These are phyloP conservation scores for Globisporangium irregulare DNA, from an alignment of 352 stramenopile species.

Conservation along the genomic window DNA sequence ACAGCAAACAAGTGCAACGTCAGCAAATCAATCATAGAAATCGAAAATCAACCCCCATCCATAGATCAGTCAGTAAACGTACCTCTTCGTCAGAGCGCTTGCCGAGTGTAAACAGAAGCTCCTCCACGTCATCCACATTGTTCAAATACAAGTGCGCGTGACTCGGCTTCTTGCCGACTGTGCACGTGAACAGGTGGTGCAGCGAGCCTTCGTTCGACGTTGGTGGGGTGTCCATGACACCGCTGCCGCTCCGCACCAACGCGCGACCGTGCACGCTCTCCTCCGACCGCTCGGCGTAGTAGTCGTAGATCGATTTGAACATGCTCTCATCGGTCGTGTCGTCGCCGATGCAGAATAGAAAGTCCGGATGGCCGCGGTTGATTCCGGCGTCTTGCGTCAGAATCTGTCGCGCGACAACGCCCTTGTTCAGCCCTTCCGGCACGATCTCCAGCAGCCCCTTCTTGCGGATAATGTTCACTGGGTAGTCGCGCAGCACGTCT, in stretches of 20 bases:
- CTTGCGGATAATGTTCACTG: conserved; percentile 78
- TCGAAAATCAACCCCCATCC: neutral
- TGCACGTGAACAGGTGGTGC: conserved; percentile 90
- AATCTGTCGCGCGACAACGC: conserved; percentile 94
- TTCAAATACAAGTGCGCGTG: conserved; percentile 90
- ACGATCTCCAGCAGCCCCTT: conserved; percentile 96
- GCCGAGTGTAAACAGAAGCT: conserved; percentile 67
- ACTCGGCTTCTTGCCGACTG: conserved; percentile 90
- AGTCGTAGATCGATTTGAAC: conserved; percentile 94
- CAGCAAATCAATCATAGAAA: neutral
- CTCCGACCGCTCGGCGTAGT: conserved; percentile 85
- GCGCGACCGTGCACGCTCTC: conserved; percentile 64
- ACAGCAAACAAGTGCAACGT: neutral
- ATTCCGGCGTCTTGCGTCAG: conserved; percentile 83
- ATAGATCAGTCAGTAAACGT: neutral
- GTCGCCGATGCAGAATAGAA: conserved; percentile 96
- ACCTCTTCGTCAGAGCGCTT: conserved; percentile 25
- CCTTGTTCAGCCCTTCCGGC: conserved; percentile 95
- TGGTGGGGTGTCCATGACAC: conserved; percentile 23
- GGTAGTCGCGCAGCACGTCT: conserved; percentile 68
- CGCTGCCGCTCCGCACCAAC: neutral
- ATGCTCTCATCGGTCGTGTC: conserved; percentile 98
- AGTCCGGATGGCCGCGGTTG: conserved; percentile 88
- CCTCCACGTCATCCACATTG: conserved; percentile 85
- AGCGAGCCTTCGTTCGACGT: conserved; percentile 46